Evolutionary conservation across 768 basidiomycete genomes (phyloP).

Genomic region (Suillus clintonianus): DNA sequence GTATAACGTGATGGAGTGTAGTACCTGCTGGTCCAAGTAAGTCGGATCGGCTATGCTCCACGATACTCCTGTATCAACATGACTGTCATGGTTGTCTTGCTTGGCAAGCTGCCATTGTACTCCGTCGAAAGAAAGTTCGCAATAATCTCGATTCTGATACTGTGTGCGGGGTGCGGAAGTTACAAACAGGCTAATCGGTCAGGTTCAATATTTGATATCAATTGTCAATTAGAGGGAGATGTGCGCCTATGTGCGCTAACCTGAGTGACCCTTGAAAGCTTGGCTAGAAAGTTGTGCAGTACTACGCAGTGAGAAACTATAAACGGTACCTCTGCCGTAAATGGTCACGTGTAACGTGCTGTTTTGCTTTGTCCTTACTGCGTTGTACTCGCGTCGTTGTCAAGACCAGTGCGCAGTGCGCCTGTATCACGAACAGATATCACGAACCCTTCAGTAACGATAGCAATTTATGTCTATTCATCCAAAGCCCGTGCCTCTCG

Average conservation of each 20-base stretch:
- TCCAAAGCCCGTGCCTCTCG: slow-evolving; percentile 75
- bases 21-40: neutral
- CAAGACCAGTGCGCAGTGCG: slow-evolving; percentile 53
- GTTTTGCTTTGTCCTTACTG: neutral
- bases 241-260: neutral
- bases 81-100: too few relatives aligned
- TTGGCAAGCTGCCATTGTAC: neutral
- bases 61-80: too few relatives aligned
- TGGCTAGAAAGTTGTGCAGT: neutral
- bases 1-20: neutral
- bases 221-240: neutral
- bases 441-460: slow-evolving; percentile 25
- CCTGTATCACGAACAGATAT: slow-evolving; percentile 23
- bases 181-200: neutral
- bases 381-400: neutral
- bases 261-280: neutral
- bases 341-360: neutral
- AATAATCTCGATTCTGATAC: neutral
- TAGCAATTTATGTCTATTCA: slow-evolving; percentile 60
- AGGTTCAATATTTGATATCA: neutral
- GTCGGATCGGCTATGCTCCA: too few relatives aligned
- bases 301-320: neutral
- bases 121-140: neutral
- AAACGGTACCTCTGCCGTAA: neutral
- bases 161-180: too few relatives aligned